These are phyloP conservation scores for Sporothrix pseudoabietina DNA, from an alignment of 2,329 filamentous ascomycete species.

Conservation along the genomic window DNA sequence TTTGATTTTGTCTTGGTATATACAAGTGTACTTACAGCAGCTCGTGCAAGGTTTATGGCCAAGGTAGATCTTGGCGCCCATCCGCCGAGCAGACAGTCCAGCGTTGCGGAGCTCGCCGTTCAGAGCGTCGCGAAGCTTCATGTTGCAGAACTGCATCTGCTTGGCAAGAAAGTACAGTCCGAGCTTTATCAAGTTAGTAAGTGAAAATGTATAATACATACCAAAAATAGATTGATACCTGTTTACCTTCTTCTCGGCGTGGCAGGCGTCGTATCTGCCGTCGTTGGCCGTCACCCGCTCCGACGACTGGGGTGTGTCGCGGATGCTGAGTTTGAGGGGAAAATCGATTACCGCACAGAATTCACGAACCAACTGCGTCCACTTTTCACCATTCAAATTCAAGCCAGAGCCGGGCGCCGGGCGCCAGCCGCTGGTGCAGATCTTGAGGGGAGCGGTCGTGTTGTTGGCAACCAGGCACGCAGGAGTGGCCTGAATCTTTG, in stretches of 20 bases:
- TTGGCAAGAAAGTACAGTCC: conserved; percentile 28
- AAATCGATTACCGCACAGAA: conserved; percentile 13
- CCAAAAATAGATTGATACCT: background rate
- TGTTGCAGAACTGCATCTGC: conserved; percentile 16
- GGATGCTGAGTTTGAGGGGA: background rate
- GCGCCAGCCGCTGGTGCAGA: conserved; percentile 32
- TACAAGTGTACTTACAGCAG: conserved; percentile 27
- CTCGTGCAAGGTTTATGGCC: conserved; percentile 34
- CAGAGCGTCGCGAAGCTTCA: conserved; percentile 24
- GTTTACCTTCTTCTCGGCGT: conserved; percentile 33
- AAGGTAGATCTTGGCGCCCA: conserved; percentile 26
- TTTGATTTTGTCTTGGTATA: background rate
- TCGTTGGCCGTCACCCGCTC: conserved; percentile 22
- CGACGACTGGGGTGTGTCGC: conserved; percentile 28
- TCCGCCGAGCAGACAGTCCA: conserved; percentile 8
- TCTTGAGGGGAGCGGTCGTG: background rate
- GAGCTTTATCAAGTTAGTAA: conserved; percentile 16
- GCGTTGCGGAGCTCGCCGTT: conserved; percentile 10
- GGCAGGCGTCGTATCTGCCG: conserved; percentile 30
- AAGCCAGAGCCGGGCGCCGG: background rate
- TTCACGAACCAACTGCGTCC: conserved; percentile 29
- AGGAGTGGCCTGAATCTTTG: conserved; percentile 23
- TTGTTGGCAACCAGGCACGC: conserved; percentile 30
- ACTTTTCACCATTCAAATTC: conserved; percentile 18
- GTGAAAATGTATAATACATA: background rate